A percentile compares a stretch with the other conserved stretches of the same genome.
phyloP scores from a whole-genome alignment of 1,284 basidiomycete species.

The Pyrrhoderma lamaoense region DNA sequence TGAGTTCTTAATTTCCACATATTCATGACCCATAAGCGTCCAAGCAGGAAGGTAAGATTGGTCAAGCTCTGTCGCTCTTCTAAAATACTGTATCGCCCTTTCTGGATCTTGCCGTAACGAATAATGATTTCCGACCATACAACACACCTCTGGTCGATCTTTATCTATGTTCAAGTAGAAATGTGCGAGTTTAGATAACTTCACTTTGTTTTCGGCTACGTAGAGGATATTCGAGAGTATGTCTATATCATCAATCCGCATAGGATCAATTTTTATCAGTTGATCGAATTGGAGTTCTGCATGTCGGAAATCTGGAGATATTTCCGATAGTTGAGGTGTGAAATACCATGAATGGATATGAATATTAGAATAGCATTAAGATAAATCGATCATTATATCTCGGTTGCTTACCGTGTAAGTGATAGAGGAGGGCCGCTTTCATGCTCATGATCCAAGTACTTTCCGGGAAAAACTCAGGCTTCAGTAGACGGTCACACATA shows the following conservation, averaged over 20 bases:
- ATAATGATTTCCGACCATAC: slow-evolving; percentile 97
- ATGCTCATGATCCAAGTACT: slow-evolving; percentile 85
- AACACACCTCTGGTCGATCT: slow-evolving; percentile 91
- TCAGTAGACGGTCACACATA: slow-evolving; percentile 71
- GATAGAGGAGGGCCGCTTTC: slow-evolving; percentile 82
- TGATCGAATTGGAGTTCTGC: slow-evolving; percentile 81
- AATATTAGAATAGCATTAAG: too few relatives aligned
- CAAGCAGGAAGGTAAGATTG: slow-evolving; percentile 93
- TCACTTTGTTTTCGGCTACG: slow-evolving; percentile 83
- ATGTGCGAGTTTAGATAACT: slow-evolving; percentile 88
- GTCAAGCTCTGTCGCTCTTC: slow-evolving; percentile 89
- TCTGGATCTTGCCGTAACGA: slow-evolving; percentile 90
- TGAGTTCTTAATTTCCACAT: slow-evolving; percentile 97
- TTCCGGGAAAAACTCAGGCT: slow-evolving; percentile 67
- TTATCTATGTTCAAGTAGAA: slow-evolving; percentile 84
- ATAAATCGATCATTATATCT: not conserved
- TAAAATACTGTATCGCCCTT: slow-evolving; percentile 94
- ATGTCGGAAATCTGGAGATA: slow-evolving; percentile 67
- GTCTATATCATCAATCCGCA: slow-evolving; percentile 91
- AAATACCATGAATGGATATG: too few relatives aligned
- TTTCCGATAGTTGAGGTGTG: not conserved
- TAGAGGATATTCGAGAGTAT: slow-evolving; percentile 97
- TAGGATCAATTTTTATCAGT: slow-evolving; percentile 77
- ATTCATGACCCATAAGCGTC: slow-evolving; percentile 99
- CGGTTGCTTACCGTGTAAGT: slow-evolving; percentile 68